Percentiles rank a stretch among this genome's conserved stretches.
Evolutionary conservation across 352 stramenopile species (phyloP).

Genomic region (Pythium brassicae): DNA sequence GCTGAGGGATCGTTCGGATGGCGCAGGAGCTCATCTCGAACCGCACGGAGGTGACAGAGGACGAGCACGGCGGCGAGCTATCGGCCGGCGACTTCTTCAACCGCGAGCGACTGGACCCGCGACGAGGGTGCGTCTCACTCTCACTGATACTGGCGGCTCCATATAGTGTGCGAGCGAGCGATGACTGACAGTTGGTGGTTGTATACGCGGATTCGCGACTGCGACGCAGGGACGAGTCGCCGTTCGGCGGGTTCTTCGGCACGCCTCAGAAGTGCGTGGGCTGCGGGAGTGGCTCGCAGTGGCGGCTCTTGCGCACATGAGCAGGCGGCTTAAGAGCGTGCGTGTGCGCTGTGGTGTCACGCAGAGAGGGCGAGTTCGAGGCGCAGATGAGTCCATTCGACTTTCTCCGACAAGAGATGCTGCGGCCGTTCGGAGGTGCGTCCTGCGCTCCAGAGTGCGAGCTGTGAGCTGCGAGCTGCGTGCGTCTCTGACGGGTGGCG

Average conservation of each 20-base stretch:
- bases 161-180: too few species aligned
- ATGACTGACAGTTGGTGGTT: too few species aligned
- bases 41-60: conserved; percentile 70
- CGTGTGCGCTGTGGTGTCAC: background rate
- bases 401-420: conserved; percentile 76
- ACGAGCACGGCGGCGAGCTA: conserved; percentile 52
- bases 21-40: conserved; percentile 71
- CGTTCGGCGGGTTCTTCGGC: conserved; percentile 36
- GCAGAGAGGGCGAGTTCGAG: conserved; percentile 67
- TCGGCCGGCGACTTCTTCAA: conserved; percentile 65
- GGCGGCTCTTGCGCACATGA: background rate
- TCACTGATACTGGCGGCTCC: too few species aligned
- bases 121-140: conserved; percentile 23
- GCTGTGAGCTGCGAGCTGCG: too few species aligned
- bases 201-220: too few species aligned
- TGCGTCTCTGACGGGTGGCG: background rate
- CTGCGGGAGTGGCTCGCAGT: background rate
- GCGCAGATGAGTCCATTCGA: conserved; percentile 79
- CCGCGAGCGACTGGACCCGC: conserved; percentile 57
- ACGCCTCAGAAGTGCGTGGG: conserved; percentile 29
- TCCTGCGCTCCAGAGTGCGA: background rate
- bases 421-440: conserved; percentile 72
- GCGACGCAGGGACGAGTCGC: conserved; percentile 19
- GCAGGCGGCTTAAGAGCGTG: conserved; percentile 1
- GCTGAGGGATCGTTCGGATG: too few species aligned